A percentile compares a stretch with the other conserved stretches of the same genome.
phyloP scores from a whole-genome alignment of 2,329 filamentous ascomycete species.

The Colletotrichum higginsianum region DNA sequence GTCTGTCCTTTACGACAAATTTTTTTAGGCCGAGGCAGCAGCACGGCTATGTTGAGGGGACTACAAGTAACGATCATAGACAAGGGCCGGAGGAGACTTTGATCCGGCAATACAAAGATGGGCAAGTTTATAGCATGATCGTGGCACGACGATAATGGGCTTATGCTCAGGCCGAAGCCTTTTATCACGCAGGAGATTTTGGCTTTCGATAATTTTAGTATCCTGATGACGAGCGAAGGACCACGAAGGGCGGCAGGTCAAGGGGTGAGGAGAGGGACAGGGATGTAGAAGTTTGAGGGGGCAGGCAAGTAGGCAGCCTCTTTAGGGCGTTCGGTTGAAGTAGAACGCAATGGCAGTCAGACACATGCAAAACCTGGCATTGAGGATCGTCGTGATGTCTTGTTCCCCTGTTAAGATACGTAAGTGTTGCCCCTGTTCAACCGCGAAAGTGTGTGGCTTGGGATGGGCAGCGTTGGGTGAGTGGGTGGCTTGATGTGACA shows the following conservation, averaged over 20 bases:
- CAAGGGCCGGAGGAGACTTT: constrained; percentile 38
- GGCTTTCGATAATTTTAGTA: constrained; percentile 41
- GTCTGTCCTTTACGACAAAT: constrained; percentile 37
- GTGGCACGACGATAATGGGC: constrained; percentile 22
- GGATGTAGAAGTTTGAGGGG: constrained; percentile 33
- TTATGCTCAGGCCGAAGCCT: constrained; percentile 30
- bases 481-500: constrained; percentile 14
- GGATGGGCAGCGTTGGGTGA: not conserved
- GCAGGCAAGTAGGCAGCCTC: constrained; percentile 34
- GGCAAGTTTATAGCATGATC: constrained; percentile 40
- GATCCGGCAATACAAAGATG: constrained; percentile 43
- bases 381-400: not conserved
- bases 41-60: constrained; percentile 19
- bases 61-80: constrained; percentile 44
- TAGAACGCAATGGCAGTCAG: constrained; percentile 35
- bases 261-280: not conserved
- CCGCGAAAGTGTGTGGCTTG: not conserved
- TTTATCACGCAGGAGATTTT: constrained; percentile 32
- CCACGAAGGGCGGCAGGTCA: constrained; percentile 6
- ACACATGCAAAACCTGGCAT: constrained; percentile 1
- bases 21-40: constrained; percentile 24
- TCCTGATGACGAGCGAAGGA: constrained; percentile 25
- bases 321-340: constrained; percentile 34
- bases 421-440: not conserved
- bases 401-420: not conserved